Conservation (phyloP, 345 rosid genomes). For the Populus ilicifolia region DNA sequence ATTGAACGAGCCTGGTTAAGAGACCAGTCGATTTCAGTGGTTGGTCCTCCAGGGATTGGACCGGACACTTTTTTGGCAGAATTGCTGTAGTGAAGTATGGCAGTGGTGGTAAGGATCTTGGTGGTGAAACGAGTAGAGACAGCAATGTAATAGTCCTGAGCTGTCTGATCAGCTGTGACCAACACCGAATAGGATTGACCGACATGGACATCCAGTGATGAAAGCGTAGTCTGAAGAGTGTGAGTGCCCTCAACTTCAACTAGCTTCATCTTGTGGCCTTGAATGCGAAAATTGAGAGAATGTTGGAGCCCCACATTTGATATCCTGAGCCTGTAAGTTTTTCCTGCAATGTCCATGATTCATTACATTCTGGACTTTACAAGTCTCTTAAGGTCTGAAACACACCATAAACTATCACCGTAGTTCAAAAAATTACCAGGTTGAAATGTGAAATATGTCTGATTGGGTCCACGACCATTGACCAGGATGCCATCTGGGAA, state of each 20-base stretch:
- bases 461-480: conserved; percentile 24
- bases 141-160: conserved; percentile 53
- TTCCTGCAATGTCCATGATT: conserved; percentile 38
- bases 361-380: too few relatives aligned
- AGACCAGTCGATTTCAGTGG: conserved; percentile 52
- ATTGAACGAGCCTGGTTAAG: conserved; percentile 77
- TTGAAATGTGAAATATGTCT: conserved; percentile 11
- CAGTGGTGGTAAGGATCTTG: conserved; percentile 39
- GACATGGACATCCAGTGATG: conserved; percentile 69
- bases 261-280: conserved; percentile 67
- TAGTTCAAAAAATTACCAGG: conserved; percentile 3
- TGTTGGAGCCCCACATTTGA: conserved; percentile 80
- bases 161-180: conserved; percentile 72
- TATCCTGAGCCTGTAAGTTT: conserved; percentile 79
- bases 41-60: conserved; percentile 48
- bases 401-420: too few relatives aligned
- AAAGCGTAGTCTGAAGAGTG: conserved; percentile 59
- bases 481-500: conserved; percentile 21
- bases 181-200: conserved; percentile 89
- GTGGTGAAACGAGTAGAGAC: conserved; percentile 57
- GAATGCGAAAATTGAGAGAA: conserved; percentile 62
- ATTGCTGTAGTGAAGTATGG: conserved; percentile 65
- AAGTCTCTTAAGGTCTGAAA: too few relatives aligned
- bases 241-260: conserved; percentile 95
- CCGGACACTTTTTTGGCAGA: conserved; percentile 39